These are phyloP conservation scores for Cladorrhinum samala DNA, from an alignment of 495 filamentous ascomycete species.

Conservation along the genomic window DNA sequence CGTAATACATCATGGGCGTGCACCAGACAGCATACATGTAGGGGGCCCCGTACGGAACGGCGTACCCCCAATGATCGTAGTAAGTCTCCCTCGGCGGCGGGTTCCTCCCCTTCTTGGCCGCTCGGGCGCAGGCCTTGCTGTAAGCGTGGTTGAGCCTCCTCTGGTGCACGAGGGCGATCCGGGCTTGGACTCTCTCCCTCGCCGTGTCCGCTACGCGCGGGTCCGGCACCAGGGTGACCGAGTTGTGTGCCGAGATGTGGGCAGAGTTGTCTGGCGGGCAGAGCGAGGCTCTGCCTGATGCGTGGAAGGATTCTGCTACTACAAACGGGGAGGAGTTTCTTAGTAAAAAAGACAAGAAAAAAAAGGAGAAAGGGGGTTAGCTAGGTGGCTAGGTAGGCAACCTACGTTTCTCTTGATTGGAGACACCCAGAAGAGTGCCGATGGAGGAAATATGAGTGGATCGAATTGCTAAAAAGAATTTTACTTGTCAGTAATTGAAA, in stretches of 20 bases:
- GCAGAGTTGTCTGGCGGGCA: conserved; percentile 53
- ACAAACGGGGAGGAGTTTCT: conserved; percentile 1
- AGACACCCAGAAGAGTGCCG: conserved; percentile 33
- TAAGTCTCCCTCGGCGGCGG: conserved; percentile 47
- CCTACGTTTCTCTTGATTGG: conserved; percentile 41
- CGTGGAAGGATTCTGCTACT: conserved; percentile 50
- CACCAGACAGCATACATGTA: conserved; percentile 32
- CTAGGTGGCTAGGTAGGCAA: too few species aligned
- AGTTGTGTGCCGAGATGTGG: conserved; percentile 70
- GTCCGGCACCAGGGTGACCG: conserved; percentile 44
- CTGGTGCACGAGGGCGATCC: conserved; percentile 39
- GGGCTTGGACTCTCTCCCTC: conserved; percentile 40
- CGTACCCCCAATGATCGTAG: conserved; percentile 50
- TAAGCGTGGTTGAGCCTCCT: conserved; percentile 55
- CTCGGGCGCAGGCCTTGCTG: conserved; percentile 54
- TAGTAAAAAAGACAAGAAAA: too few species aligned
- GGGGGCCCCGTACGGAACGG: conserved; percentile 36
- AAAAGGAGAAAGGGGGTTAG: too few species aligned
- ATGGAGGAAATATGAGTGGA: conserved; percentile 49
- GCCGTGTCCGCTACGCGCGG: conserved; percentile 24
- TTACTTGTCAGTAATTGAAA: too few species aligned
- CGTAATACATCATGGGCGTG: conserved; percentile 21
- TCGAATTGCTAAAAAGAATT: conserved; percentile 56
- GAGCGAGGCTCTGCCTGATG: conserved; percentile 47
- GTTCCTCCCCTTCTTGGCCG: conserved; percentile 51